A percentile compares a stretch with the other conserved stretches of the same genome.
phyloP scores from a whole-genome alignment of 345 rosid species.

The Citrus glauca region DNA sequence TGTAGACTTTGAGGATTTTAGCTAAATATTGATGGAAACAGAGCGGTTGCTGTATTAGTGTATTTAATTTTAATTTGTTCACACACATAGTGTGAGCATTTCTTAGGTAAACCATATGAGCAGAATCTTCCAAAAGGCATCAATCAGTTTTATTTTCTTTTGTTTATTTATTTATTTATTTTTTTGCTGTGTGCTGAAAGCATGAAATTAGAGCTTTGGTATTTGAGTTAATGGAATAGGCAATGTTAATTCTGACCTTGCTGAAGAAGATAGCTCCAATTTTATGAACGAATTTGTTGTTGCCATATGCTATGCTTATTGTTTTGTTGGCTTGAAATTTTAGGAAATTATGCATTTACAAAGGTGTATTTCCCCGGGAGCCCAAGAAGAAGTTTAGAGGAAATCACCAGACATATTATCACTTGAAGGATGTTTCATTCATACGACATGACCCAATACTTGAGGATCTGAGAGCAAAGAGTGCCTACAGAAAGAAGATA shows the following conservation, averaged over 20 bases:
- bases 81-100: not conserved
- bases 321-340: constrained; percentile 7
- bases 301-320: not conserved
- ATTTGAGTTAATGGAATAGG: not conserved
- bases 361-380: constrained; percentile 88
- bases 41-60: not conserved
- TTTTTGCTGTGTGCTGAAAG: not conserved
- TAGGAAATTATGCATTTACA: constrained; percentile 79
- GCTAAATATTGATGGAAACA: not conserved
- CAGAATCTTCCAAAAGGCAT: not conserved
- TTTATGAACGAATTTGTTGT: not conserved
- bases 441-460: constrained; percentile 84
- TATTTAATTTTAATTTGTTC: too few species aligned
- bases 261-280: not conserved
- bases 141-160: not conserved
- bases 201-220: not conserved
- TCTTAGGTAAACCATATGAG: not conserved
- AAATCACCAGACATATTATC: constrained; percentile 92
- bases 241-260: not conserved
- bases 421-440: constrained; percentile 80
- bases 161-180: too few species aligned
- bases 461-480: constrained; percentile 78
- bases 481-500: constrained; percentile 69
- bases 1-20: not conserved
- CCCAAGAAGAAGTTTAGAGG: constrained; percentile 95